Percentiles rank a stretch among this genome's conserved stretches.
Conservation (phyloP, 306 rosid species). For the Hylodesmum podocarpum region DNA sequence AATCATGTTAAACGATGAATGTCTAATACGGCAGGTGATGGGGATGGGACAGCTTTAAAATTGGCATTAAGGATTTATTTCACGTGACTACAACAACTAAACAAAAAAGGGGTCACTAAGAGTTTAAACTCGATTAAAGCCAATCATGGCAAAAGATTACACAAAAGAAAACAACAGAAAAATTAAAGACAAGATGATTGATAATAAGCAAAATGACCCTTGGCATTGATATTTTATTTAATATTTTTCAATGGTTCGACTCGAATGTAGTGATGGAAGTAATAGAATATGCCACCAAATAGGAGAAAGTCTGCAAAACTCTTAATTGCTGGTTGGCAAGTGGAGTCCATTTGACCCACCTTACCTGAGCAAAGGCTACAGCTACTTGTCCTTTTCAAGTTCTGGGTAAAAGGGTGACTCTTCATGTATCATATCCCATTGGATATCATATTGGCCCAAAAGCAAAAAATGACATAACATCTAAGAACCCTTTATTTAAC, state of each 20-base stretch:
- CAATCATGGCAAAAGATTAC: not conserved
- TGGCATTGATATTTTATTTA: too few species aligned
- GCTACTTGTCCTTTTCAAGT: conserved; percentile 41
- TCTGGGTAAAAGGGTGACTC: conserved; percentile 36
- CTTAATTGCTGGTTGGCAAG: conserved; percentile 29
- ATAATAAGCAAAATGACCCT: too few species aligned
- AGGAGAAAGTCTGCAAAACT: conserved; percentile 17
- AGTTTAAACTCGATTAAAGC: not conserved
- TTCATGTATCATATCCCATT: conserved; percentile 32
- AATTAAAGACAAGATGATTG: not conserved
- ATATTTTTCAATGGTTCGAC: not conserved
- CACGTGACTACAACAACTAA: not conserved
- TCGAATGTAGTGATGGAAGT: not conserved
- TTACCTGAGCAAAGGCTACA: conserved; percentile 19
- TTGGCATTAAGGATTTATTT: not conserved
- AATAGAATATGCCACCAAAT: not conserved
- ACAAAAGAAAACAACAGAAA: not conserved
- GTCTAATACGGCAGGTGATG: not conserved
- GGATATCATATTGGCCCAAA: conserved; percentile 30
- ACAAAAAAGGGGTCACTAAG: not conserved
- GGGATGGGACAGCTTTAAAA: not conserved
- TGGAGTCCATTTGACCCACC: conserved; percentile 36
- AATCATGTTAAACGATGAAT: not conserved
- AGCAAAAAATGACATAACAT: conserved; percentile 33
- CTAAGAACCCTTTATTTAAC: conserved; percentile 27